Base-by-base conservation (phyloP, 331 rosid species). In the Ulmus americana region DNA sequence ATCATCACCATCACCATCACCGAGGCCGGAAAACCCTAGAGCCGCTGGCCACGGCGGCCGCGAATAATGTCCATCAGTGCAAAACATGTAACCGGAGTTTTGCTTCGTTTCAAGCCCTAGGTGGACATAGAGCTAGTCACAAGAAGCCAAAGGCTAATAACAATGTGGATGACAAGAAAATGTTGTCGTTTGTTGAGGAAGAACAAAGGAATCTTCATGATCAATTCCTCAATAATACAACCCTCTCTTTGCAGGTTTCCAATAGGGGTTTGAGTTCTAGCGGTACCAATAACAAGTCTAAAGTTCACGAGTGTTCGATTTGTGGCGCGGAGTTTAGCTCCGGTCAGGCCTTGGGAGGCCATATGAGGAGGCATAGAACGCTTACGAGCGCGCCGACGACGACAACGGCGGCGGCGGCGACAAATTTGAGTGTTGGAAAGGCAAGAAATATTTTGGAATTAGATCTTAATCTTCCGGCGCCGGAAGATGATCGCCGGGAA, bases 321-420 rank as follows among this genome's bases (percentile, higher is more conserved):
- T 92, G 95, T 53, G 84, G 94, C 13, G 77, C 92, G 11, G 91
- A 81, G 39, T 92, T 92, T 64, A 55, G 80, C 0, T 86, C 96
- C 42, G 96, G 94, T 6, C 95, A 91, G 72, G 97, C 96, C 38
- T 82, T 91, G 5, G 97, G 97, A 20, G 97, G 97, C 22, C 97
- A 91, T 54, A 86, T 91, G 96, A 80, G 96, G 61, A 42, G 95
- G 70, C 97, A 91, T 62, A 81, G 94, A 79, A 65, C 75, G 9
- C 54, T 74, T 13, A 8, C 59, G 40, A 71, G 47, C 52, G 39
- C 80, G 0, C 5, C 77, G 28, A 7, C 79, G 2, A 16, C 82
- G 2, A 12, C 68, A 3, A 44, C 64, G 45, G 15, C 48, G 1
- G 22, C 62, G 7, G 59, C 70, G 0, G 20, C 71, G 15, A 55